Evolutionary conservation across 306 rosid genomes (phyloP), one percentile per base, ranked within the genome.

Genomic region (Vigna nakashimae): DNA sequence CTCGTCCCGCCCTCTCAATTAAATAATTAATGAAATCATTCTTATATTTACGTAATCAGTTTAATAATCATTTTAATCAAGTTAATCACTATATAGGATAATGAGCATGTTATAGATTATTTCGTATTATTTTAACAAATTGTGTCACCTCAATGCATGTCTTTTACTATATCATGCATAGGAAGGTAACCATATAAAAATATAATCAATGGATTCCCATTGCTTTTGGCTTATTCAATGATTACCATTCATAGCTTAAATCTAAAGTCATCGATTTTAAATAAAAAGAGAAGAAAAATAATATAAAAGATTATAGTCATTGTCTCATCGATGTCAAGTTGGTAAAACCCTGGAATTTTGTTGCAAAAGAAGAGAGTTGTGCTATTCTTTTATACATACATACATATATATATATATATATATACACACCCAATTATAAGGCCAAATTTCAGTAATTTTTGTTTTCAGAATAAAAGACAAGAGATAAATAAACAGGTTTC

Each of bases 241-340:
- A 81, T 68, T 68, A 69, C 56, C 70, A 26, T 36, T 40, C 75
- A 55, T 74, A 4, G 18, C 84, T 81, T 81, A 36, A 11, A 49
- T 58, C 28, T 24, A 10, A 64, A 64, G 16, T 38, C 28, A 38
- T 36, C 8, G 48, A 63, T 36, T 63, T 34, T 63, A 43, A 7
- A 64, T 36, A 64, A n/a, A 64, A 28, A 30, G 34, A 30, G 5
- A 36, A 62, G 24, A 9, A 4, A 38, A 64, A 2, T 17, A 30
- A 30, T 7, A 64, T n/a, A 63, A 34, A 36, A n/a, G 17, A 64
- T n/a, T 15, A 32, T 32, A 15, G 20, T 62, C 45, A 15, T 30
- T 30, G 22, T 32, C 45, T 36, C 17, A 15, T 26, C 13, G 15
- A 38, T 45, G 43, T 26, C 11, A 45, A 57, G n/a, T 26, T 24